Conservation (phyloP, 2,329 filamentous ascomycete species). For the Pestalotiopsis sp. region DNA sequence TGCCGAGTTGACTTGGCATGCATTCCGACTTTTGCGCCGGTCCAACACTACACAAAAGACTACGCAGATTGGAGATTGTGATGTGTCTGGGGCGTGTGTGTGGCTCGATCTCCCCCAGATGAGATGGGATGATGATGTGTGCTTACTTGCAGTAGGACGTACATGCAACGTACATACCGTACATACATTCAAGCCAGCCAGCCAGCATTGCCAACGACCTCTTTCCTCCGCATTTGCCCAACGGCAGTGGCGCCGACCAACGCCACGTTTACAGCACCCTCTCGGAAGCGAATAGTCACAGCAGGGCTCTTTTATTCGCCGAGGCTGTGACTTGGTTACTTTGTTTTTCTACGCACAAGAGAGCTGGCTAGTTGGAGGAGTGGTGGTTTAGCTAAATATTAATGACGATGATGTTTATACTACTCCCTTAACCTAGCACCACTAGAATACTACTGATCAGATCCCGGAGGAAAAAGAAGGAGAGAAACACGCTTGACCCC, state of each 20-base stretch:
- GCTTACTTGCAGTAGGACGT: neutral
- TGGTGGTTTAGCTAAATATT: neutral
- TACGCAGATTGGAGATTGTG: neutral
- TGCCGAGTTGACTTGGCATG: neutral
- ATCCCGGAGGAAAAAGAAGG: neutral
- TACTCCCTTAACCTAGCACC: neutral
- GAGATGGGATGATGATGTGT: neutral
- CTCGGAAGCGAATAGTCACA: neutral
- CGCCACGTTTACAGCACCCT: neutral
- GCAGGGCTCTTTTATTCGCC: neutral
- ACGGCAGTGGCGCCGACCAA: neutral
- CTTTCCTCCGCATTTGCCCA: neutral
- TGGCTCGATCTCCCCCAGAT: neutral
- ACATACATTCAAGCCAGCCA: neutral
- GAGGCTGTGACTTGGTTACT: neutral
- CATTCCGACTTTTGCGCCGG: neutral
- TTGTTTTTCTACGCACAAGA: neutral
- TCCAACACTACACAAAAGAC: no score
- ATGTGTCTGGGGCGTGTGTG: neutral
- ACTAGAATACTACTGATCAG: neutral
- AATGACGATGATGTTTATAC: neutral
- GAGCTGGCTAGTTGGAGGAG: neutral
- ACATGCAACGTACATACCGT: neutral
- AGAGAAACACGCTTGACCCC: neutral
- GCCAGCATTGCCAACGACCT: no score